These are phyloP conservation scores for Daldinia sp. DNA, from an alignment of 2,329 filamentous ascomycete genomes.

Conservation along the genomic window DNA sequence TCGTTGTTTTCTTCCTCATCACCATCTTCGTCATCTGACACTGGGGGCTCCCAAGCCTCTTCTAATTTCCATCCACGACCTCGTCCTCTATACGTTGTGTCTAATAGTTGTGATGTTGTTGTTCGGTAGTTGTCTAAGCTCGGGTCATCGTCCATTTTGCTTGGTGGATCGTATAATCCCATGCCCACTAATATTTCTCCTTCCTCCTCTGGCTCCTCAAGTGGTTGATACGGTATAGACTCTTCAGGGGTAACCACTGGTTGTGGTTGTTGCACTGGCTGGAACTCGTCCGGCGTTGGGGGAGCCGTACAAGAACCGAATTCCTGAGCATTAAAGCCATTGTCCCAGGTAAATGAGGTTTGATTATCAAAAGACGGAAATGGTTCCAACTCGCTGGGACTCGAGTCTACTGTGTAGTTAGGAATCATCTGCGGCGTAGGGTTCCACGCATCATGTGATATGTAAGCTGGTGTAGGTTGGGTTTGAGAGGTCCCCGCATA, in stretches of 20 bases:
- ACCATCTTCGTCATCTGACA: conserved; percentile 68
- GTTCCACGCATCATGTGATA: conserved; percentile 56
- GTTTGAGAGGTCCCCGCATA: conserved; percentile 53
- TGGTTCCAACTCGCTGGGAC: conserved; percentile 49
- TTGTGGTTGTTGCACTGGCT: conserved; percentile 63
- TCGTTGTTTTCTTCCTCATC: conserved; percentile 59
- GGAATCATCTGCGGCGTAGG: conserved; percentile 52
- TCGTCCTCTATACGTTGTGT: conserved; percentile 59
- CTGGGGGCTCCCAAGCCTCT: conserved; percentile 80
- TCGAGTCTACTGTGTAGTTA: conserved; percentile 44
- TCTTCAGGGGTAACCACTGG: conserved; percentile 63
- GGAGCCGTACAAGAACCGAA: conserved; percentile 64
- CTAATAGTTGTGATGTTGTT: conserved; percentile 67
- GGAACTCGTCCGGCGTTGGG: conserved; percentile 70
- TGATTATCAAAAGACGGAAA: conserved; percentile 50
- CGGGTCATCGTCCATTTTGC: conserved; percentile 63
- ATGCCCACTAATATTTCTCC: conserved; percentile 84
- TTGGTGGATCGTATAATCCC: conserved; percentile 82
- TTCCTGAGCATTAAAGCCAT: conserved; percentile 59
- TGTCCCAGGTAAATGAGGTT: conserved; percentile 56
- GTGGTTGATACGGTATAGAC: conserved; percentile 60
- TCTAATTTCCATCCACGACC: conserved; percentile 85
- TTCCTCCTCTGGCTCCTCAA: conserved; percentile 65
- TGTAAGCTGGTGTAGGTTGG: conserved; percentile 55
- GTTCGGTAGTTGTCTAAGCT: conserved; percentile 67